A percentile compares a stretch with the other conserved stretches of the same genome.
Conservation (phyloP, 306 rosid genomes). For the Sesbania bispinosa region DNA sequence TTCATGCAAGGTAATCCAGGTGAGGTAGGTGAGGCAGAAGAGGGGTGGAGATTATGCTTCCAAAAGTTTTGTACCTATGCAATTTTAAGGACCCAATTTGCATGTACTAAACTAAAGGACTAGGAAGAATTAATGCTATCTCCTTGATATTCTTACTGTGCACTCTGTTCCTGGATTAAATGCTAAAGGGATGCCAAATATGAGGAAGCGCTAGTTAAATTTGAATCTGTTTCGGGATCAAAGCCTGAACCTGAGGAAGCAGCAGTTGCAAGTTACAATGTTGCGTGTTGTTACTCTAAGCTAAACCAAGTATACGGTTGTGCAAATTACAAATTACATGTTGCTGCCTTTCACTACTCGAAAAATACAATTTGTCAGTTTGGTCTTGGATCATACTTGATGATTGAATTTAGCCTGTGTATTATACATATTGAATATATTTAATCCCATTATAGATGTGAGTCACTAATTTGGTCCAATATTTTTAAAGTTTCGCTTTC, state of each 20-base stretch:
- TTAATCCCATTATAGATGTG: too few relatives aligned
- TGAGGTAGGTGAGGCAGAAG: too few relatives aligned
- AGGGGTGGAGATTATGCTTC: too few relatives aligned
- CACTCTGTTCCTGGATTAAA: constrained; percentile 20
- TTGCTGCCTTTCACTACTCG: background rate
- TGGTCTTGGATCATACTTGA: background rate
- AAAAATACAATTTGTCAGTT: too few relatives aligned
- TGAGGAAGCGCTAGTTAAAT: constrained; percentile 85
- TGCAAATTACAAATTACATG: background rate
- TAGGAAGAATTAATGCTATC: background rate
- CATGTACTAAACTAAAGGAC: too few relatives aligned
- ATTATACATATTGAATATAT: too few relatives aligned
- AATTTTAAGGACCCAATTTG: too few relatives aligned
- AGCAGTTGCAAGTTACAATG: constrained; percentile 90
- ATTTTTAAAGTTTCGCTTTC: too few relatives aligned
- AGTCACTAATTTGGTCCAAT: too few relatives aligned
- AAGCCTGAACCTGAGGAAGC: constrained; percentile 71
- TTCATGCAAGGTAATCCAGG: constrained; percentile 84
- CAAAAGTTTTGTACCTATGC: too few relatives aligned
- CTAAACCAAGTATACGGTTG: constrained; percentile 76
- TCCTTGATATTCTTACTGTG: background rate
- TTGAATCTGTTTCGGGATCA: constrained; percentile 86
- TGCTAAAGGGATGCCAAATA: constrained; percentile 69
- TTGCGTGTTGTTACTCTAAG: constrained; percentile 92
- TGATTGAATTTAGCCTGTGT: background rate